These are phyloP conservation scores for Rhodotorula kratochvilovae DNA, from an alignment of 768 basidiomycete species.

Conservation along the genomic window DNA sequence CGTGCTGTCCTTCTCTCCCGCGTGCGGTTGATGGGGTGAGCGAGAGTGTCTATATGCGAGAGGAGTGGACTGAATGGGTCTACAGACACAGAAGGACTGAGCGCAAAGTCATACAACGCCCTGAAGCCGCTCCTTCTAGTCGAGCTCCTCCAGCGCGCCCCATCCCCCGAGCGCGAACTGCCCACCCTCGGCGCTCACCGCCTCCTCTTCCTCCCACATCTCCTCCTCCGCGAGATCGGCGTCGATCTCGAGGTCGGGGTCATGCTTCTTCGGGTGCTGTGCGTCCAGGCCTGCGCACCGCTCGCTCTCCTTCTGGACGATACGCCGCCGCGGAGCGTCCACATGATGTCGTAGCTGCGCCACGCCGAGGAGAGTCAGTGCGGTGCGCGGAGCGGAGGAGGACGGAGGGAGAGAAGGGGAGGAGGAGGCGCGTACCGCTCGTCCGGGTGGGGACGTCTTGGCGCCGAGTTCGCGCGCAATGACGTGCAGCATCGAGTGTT, in stretches of 20 bases:
- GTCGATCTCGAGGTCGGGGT: conserved; percentile 25
- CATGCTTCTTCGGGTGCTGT: conserved; percentile 2
- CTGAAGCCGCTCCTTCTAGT: too few relatives aligned
- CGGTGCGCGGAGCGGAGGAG: too few relatives aligned
- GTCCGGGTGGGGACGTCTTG: conserved; percentile 22
- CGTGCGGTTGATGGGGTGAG: too few relatives aligned
- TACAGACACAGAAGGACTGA: too few relatives aligned
- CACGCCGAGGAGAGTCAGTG: too few relatives aligned
- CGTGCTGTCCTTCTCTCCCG: too few relatives aligned
- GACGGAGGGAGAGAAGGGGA: background rate
- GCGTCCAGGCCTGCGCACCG: conserved; percentile 30
- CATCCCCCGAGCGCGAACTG: background rate
- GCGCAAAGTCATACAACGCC: too few relatives aligned
- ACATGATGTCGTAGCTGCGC: conserved; percentile 35
- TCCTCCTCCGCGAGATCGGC: background rate
- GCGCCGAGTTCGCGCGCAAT: conserved; percentile 29
- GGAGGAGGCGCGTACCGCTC: conserved; percentile 7
- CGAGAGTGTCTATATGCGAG: too few relatives aligned
- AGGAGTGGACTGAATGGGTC: too few relatives aligned
- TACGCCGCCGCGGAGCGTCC: conserved; percentile 18
- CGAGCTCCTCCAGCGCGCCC: background rate
- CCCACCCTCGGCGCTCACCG: too few relatives aligned
- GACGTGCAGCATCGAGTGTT: conserved; percentile 30
- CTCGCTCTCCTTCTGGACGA: conserved; percentile 37
- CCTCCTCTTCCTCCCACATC: background rate